A percentile compares a stretch with the other conserved stretches of the same genome.
These are phyloP conservation scores for Heracleum sosnowskyi DNA, from an alignment of 129 eudicot genomes.

Conservation along the genomic window DNA sequence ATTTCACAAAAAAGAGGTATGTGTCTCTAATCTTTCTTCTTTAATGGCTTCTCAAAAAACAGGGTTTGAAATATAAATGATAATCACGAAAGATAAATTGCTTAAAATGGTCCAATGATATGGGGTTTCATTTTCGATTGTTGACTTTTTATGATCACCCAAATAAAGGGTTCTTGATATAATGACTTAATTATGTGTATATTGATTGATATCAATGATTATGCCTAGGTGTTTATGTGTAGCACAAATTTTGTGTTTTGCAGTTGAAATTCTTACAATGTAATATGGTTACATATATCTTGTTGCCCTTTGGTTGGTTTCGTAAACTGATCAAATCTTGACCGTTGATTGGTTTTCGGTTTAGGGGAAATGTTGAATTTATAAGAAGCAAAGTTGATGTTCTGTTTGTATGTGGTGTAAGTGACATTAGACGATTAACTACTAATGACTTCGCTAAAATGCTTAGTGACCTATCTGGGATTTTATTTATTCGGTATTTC, in stretches of 20 bases:
- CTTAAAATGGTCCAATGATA: background rate
- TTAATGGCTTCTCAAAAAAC: too few relatives aligned
- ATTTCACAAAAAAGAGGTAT: background rate
- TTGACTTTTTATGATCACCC: background rate
- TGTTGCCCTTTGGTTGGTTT: too few relatives aligned
- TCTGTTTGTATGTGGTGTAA: too few relatives aligned
- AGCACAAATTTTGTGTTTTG: background rate
- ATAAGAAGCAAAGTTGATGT: too few relatives aligned
- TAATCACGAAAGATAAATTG: background rate
- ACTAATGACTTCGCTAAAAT: background rate
- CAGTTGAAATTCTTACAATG: too few relatives aligned
- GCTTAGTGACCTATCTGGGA: background rate
- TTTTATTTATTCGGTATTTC: too few relatives aligned
- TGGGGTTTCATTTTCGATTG: background rate
- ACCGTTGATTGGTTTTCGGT: too few relatives aligned
- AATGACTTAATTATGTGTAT: too few relatives aligned
- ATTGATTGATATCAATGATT: too few relatives aligned
- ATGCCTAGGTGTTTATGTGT: background rate
- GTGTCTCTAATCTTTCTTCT: background rate
- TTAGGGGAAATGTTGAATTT: too few relatives aligned
- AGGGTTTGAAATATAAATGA: background rate
- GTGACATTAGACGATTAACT: background rate
- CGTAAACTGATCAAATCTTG: too few relatives aligned
- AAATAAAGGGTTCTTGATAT: background rate
- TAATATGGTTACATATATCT: too few relatives aligned